Percentiles rank a stretch among this genome's conserved stretches.
These are phyloP conservation scores for Entomortierella lignicola DNA, from an alignment of 192 early-diverging fungal species.

Conservation along the genomic window DNA sequence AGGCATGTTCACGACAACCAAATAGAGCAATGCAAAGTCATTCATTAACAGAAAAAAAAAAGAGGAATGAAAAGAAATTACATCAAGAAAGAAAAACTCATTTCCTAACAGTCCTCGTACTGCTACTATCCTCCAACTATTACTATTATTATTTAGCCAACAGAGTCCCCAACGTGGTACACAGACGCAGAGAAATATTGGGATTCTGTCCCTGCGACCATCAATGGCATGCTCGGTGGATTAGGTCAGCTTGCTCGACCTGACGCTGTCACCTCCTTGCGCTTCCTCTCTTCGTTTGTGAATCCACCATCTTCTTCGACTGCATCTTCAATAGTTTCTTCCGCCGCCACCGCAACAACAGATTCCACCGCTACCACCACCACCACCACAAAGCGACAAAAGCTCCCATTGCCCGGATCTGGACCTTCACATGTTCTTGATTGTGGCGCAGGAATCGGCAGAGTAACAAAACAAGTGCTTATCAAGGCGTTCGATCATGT, in stretches of 20 bases:
- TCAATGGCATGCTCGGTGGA: slow-evolving; percentile 94
- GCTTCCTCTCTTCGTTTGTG: slow-evolving; percentile 78
- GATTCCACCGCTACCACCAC: not conserved
- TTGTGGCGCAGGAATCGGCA: slow-evolving; percentile 96
- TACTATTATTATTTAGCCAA: slow-evolving; percentile 14
- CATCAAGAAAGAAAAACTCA: not conserved
- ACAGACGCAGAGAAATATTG: slow-evolving; percentile 72
- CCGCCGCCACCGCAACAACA: not conserved
- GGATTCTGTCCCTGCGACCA: slow-evolving; percentile 67
- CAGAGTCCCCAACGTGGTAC: slow-evolving; percentile 70
- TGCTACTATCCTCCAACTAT: not conserved
- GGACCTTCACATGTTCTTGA: slow-evolving; percentile 67
- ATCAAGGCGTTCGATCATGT: slow-evolving; percentile 82
- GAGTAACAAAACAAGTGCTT: slow-evolving; percentile 90
- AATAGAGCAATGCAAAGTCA: not conserved
- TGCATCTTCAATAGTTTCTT: not conserved
- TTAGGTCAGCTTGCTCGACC: slow-evolving; percentile 77
- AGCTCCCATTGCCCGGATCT: slow-evolving; percentile 37
- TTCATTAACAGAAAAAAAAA: not conserved
- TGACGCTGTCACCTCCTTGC: slow-evolving; percentile 75
- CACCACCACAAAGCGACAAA: slow-evolving; percentile 21
- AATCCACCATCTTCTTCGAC: slow-evolving; percentile 16
- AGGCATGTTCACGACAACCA: slow-evolving; percentile 23
- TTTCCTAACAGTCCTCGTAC: not conserved
- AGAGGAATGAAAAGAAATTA: not conserved